Conservation (phyloP, 2,329 filamentous ascomycete species). For the Aspergillus niger region DNA sequence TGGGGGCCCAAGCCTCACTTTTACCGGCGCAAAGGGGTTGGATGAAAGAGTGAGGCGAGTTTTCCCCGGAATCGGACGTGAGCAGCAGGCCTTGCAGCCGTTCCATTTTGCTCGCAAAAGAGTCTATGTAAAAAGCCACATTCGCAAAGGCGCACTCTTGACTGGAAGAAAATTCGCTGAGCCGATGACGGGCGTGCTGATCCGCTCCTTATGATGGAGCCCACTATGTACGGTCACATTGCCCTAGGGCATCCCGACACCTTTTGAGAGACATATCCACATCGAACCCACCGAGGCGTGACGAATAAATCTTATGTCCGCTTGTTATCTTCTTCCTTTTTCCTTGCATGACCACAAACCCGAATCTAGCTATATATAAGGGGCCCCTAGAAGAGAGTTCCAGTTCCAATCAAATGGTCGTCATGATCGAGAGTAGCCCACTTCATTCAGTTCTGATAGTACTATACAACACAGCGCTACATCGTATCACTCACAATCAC, state of each 20-base stretch:
- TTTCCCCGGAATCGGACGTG: constrained; percentile 27
- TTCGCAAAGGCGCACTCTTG: constrained; percentile 14
- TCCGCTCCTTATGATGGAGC: constrained; percentile 10
- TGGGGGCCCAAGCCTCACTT: constrained; percentile 28
- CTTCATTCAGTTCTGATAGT: neutral
- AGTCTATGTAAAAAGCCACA: constrained; percentile 10
- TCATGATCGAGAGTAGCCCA: constrained; percentile 1
- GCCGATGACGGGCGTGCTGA: constrained; percentile 14
- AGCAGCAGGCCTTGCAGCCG: constrained; percentile 15
- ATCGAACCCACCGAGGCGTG: neutral
- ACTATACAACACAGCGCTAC: constrained; percentile 1
- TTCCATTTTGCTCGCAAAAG: constrained; percentile 14
- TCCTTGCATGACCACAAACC: constrained; percentile 1
- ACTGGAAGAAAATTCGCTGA: constrained; percentile 9
- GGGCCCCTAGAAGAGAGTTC: constrained; percentile 1
- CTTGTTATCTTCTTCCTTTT: constrained; percentile 17
- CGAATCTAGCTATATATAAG: constrained; percentile 10
- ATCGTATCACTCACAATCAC: neutral
- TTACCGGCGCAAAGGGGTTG: constrained; percentile 32
- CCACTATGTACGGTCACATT: constrained; percentile 5
- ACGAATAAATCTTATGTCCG: constrained; percentile 1
- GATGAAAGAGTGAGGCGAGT: constrained; percentile 39
- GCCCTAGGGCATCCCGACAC: constrained; percentile 3
- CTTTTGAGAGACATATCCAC: neutral
- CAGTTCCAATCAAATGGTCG: neutral